Evolutionary conservation across 345 rosid genomes (phyloP).

Genomic region (Salix koriyanagi): DNA sequence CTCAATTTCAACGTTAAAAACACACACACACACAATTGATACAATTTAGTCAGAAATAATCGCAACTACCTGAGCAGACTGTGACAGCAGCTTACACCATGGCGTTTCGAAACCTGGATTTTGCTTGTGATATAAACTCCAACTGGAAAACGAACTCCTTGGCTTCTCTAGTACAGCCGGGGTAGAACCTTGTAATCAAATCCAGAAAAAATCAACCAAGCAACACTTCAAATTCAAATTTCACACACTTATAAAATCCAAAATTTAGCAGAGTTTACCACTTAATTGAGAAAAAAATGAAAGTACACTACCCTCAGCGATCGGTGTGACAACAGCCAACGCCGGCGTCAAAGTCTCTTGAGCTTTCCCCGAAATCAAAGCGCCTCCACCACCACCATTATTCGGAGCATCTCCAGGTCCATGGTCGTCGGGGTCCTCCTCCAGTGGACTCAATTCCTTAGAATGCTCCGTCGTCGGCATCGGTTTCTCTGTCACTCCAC

Average conservation of each 20-base stretch:
- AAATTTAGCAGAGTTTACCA: neutral
- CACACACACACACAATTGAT: neutral
- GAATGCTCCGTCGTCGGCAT: constrained; percentile 46
- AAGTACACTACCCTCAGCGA: constrained; percentile 53
- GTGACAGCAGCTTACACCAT: constrained; percentile 76
- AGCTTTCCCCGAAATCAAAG: constrained; percentile 34
- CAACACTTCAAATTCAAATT: neutral
- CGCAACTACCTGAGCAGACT: constrained; percentile 58
- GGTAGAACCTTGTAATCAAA: constrained; percentile 42
- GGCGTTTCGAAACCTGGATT: constrained; percentile 41
- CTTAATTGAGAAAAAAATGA: neutral
- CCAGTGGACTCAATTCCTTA: constrained; percentile 50
- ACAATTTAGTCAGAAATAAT: neutral
- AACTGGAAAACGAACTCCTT: constrained; percentile 41
- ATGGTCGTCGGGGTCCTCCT: constrained; percentile 53
- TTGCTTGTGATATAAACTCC: constrained; percentile 46
- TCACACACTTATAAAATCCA: neutral
- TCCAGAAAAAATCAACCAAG: constrained; percentile 13
- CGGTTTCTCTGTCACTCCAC: constrained; percentile 44
- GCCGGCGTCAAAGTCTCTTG: constrained; percentile 44
- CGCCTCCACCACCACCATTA: constrained; percentile 35
- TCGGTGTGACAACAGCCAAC: constrained; percentile 45
- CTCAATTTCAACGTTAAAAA: neutral
- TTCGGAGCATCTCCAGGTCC: constrained; percentile 41
- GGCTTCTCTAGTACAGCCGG: constrained; percentile 53